Percentiles rank a stretch among this genome's conserved stretches.
Conservation (phyloP, 2,329 filamentous ascomycete genomes). For the Exserohilum rostratum region DNA sequence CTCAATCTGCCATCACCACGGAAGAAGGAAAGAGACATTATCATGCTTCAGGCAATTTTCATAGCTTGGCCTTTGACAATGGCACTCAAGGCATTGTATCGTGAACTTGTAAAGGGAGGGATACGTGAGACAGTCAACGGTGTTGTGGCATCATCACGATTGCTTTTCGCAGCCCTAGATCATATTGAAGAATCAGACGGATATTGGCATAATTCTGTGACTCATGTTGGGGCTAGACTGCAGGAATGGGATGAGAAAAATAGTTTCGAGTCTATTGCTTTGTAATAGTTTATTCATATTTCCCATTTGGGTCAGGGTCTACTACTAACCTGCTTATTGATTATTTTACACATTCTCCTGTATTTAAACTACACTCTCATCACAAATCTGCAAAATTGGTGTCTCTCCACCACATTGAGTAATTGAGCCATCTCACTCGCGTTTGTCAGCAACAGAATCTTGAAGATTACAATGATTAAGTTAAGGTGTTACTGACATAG, state of each 20-base stretch:
- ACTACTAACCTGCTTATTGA: too few species aligned
- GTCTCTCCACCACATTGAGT: too few species aligned
- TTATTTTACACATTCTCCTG: too few species aligned
- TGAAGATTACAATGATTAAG: too few species aligned
- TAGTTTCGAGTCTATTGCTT: background rate
- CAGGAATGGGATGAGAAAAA: slow-evolving; percentile 4
- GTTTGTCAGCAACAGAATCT: too few species aligned
- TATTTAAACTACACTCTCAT: too few species aligned
- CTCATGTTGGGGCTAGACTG: background rate
- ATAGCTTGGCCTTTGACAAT: slow-evolving; percentile 5
- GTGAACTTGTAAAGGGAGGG: background rate
- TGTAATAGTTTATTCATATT: background rate
- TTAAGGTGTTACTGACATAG: too few species aligned
- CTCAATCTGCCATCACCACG: slow-evolving; percentile 1
- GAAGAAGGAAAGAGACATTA: background rate
- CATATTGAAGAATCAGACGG: slow-evolving; percentile 4
- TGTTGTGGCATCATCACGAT: background rate
- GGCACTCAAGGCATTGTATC: background rate
- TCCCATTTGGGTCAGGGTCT: too few species aligned
- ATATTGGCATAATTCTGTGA: background rate
- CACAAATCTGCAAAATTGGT: too few species aligned
- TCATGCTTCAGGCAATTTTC: slow-evolving; percentile 2
- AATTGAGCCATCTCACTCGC: too few species aligned
- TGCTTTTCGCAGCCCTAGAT: slow-evolving; percentile 1
- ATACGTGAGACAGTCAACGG: background rate